Conservation (phyloP, 495 filamentous ascomycete genomes). For the Polyplosphaeria fusca region DNA sequence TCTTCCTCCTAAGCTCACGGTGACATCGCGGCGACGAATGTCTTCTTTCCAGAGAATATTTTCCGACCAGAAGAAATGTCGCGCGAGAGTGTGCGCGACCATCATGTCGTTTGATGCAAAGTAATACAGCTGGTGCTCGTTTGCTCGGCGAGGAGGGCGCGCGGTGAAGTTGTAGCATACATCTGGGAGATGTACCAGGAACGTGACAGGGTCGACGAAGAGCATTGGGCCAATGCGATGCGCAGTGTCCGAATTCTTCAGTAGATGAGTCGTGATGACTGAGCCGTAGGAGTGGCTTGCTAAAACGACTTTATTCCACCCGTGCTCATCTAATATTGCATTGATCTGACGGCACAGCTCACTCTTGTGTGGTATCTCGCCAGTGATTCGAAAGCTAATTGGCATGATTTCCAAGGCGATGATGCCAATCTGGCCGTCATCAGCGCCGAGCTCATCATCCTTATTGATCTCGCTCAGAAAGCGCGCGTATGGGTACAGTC, state of each 20-base stretch:
- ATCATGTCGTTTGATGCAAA: constrained; percentile 64
- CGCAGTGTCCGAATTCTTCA: constrained; percentile 46
- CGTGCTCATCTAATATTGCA: constrained; percentile 53
- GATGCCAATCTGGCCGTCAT: constrained; percentile 53
- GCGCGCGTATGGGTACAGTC: constrained; percentile 58
- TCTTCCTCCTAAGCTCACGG: constrained; percentile 53
- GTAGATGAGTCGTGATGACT: constrained; percentile 60
- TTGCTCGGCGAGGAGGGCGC: constrained; percentile 52
- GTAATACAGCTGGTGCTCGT: constrained; percentile 65
- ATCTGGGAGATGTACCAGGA: constrained; percentile 63
- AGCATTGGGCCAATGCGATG: constrained; percentile 49
- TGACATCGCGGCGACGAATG: constrained; percentile 47
- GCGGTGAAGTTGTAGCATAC: constrained; percentile 66
- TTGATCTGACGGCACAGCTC: constrained; percentile 53
- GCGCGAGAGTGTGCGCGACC: constrained; percentile 55
- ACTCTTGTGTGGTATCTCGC: constrained; percentile 44
- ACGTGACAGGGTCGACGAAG: constrained; percentile 63
- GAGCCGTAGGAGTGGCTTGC: constrained; percentile 52
- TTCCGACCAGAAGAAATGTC: constrained; percentile 67
- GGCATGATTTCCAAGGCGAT: constrained; percentile 64
- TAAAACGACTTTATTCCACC: constrained; percentile 53
- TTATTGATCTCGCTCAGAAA: constrained; percentile 54
- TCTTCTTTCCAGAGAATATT: constrained; percentile 68
- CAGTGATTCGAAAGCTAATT: constrained; percentile 59
- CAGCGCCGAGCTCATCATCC: constrained; percentile 6